Conservation (phyloP, 805 yeast genomes). For the Barnettozyma vustinii region DNA sequence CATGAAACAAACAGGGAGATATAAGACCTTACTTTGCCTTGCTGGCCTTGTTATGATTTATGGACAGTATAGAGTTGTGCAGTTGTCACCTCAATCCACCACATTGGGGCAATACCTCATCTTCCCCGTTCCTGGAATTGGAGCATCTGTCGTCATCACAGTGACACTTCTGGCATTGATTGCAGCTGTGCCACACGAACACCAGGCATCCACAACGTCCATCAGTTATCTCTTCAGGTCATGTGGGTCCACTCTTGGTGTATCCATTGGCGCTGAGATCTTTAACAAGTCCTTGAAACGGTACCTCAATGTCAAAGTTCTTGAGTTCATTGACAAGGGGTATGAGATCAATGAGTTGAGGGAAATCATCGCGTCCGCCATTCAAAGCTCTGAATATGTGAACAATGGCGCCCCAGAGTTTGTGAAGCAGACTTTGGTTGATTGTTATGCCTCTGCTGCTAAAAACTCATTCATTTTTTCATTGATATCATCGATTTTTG, state of each 20-base stretch:
- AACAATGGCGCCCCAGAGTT: conserved; percentile 46
- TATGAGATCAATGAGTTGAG: conserved; percentile 35
- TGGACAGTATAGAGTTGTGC: conserved; percentile 38
- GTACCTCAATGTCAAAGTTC: conserved; percentile 27
- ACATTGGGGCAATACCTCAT: conserved; percentile 39
- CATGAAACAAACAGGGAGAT: conserved; percentile 60
- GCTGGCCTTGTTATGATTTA: conserved; percentile 38
- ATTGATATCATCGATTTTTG: conserved; percentile 32
- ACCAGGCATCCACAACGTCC: conserved; percentile 64
- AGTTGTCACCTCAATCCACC: conserved; percentile 29
- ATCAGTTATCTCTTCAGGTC: conserved; percentile 63
- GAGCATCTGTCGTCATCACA: conserved; percentile 55
- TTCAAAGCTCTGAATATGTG: conserved; percentile 51
- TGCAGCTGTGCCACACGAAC: conserved; percentile 63
- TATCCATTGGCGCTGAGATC: conserved; percentile 57
- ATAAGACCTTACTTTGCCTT: conserved; percentile 40
- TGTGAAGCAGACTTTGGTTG: conserved; percentile 41
- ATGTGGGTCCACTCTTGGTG: conserved; percentile 62
- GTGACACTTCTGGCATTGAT: conserved; percentile 63
- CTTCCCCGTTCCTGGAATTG: conserved; percentile 45
- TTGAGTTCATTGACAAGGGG: conserved; percentile 28
- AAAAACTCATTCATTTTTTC: conserved; percentile 49
- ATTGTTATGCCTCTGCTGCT: conserved; percentile 47
- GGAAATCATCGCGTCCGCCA: conserved; percentile 45
- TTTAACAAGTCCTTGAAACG: conserved; percentile 42